Base-by-base conservation (phyloP, 2,329 filamentous ascomycete genomes). In the Xylaria sp. region DNA sequence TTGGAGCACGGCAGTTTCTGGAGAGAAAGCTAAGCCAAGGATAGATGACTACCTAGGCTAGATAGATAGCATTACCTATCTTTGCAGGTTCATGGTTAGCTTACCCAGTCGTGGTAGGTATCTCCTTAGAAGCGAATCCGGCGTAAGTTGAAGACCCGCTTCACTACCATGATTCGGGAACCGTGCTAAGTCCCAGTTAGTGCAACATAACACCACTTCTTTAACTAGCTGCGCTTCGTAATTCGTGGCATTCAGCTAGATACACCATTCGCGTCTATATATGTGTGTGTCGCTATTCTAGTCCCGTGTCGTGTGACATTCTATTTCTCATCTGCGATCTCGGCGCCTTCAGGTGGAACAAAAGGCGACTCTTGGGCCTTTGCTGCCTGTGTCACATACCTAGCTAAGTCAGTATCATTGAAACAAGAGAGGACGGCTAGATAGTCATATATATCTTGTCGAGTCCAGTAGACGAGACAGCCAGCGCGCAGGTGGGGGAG, bases 321-420 rank as follows among this genome's bases (percentile, higher is more conserved):
- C 19, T 66, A 68, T 65, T 67, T 21, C 14, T 69, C 67, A 27
- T 73, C 67, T 17, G 70, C 73, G 12, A 74, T 59, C 19, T 74
- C 69, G 4, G 56, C 74, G 8, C 69, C 74, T 50, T 72, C 71
- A 1, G 76, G 76, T 30, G 63, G 61, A 14, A 69, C 67, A 58
- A 74, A 77, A 19, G 64, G 71, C 5, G 58, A 65, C 39, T 72
- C 69, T 57, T 79, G 77, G 8, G 71, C 68, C 48, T 75, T 77
- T 64, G 73, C 74, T 8, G 77, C 77, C 24, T 74, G 72, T 1
- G 77, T 74, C 1, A 86, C 81, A 61, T 82, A 85, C 74, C 84
- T 85, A 27, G 3, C 4, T 1, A 68, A 48, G 61, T 76, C 53
- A 75, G 71, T 30, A 1, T 12, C 4, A 7, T 36, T 7, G 6